Evolutionary conservation across 257 asterid genomes (phyloP), one percentile per base, ranked within the genome.

Genomic region (Plantago elongata): DNA sequence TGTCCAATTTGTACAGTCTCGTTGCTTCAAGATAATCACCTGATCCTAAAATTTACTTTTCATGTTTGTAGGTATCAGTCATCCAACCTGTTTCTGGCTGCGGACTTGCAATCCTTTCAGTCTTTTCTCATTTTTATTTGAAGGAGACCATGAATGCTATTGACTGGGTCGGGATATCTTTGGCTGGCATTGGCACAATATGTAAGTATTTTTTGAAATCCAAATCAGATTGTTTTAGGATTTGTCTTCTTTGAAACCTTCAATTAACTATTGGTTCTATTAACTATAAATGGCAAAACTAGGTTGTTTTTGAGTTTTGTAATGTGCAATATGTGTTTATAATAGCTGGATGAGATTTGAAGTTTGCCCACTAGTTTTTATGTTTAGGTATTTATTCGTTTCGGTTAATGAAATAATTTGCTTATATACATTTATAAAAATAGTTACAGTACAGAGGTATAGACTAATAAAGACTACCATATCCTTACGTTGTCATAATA

Each of bases 21-120:
- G 7, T 45, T 22, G 13, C 48, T 57, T 44, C 54, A 57, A 50
- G 51, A 15, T 64, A 37, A 42, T 30, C 17, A 62, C 56, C 56
- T 65, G 18, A 51, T 47, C 42, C 54, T 29, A 42, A 43, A 59
- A 17, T 49, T 63, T 61, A 46, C 51, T 37, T 51, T 9, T 71
- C 51, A 43, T 34, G 40, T 5, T 34, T 67, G 59, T 72, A 93
- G 97, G 97, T 93, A 55, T 89, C 96, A 14, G 96, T 93, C 66
- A 79, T 93, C 75, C 99, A 93, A 75, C 99, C 99, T 40, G 97
- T 93, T 78, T 93, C 99, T 52, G 99, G 99, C 75, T 89, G 97
- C 48, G 99, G 99, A 62, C 96, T 93, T 54, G 97, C 96, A 51
- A 89, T 93, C 64, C 99, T 93, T 75, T 93, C 95, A 16, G 75